These are phyloP conservation scores for Mycena maculata DNA, from an alignment of 768 basidiomycete genomes.

Conservation along the genomic window DNA sequence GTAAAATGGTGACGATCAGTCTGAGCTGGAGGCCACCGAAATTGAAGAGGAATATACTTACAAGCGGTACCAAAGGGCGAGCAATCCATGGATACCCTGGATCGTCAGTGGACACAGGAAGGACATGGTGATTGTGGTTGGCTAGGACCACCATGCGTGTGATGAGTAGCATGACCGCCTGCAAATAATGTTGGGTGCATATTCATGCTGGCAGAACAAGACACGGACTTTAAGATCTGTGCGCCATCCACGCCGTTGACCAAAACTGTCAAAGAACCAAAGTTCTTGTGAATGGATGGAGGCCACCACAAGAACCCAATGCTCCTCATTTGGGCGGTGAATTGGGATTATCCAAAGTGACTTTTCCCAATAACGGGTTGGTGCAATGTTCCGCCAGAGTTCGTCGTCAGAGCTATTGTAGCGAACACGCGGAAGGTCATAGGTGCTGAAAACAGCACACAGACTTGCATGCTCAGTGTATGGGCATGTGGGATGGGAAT, in stretches of 20 bases:
- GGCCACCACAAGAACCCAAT: conserved; percentile 48
- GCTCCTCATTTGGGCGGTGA: conserved; percentile 37
- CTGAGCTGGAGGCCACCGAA: too few relatives aligned
- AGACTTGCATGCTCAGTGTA: neutral
- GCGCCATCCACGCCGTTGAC: conserved; percentile 8
- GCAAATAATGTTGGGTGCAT: neutral
- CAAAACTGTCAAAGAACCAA: conserved; percentile 48
- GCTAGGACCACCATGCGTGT: conserved; percentile 28
- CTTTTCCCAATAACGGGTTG: conserved; percentile 43
- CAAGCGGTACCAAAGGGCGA: conserved; percentile 7
- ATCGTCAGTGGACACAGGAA: conserved; percentile 26
- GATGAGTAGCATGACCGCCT: conserved; percentile 30
- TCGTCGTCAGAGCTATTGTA: conserved; percentile 31
- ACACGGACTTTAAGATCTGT: conserved; percentile 26
- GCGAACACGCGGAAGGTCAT: conserved; percentile 33
- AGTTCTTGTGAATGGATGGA: conserved; percentile 27
- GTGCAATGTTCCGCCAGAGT: conserved; percentile 36
- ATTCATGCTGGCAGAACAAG: neutral
- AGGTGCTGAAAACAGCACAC: conserved; percentile 33
- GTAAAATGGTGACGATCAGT: neutral
- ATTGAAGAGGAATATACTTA: too few relatives aligned
- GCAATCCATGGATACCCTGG: conserved; percentile 28
- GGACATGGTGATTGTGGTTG: conserved; percentile 10
- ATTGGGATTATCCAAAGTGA: conserved; percentile 51
- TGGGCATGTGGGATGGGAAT: neutral